Conservation (phyloP, 495 filamentous ascomycete genomes). For the Daldinia loculata region DNA sequence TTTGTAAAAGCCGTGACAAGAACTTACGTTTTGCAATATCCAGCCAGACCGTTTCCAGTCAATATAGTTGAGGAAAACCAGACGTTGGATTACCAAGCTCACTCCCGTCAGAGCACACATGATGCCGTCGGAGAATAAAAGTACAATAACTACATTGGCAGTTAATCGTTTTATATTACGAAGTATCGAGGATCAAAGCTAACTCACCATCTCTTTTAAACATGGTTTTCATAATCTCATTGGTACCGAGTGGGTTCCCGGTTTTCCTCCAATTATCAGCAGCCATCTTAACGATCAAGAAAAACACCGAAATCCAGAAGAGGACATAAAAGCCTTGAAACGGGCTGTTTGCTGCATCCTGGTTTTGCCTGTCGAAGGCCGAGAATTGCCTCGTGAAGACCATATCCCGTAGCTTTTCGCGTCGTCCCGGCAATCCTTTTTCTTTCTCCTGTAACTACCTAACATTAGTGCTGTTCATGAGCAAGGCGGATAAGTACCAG, state of each 20-base stretch:
- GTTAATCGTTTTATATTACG: not conserved
- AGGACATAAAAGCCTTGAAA: constrained; percentile 82
- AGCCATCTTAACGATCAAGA: constrained; percentile 68
- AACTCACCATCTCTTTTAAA: constrained; percentile 62
- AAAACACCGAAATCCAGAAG: constrained; percentile 73
- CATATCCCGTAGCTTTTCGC: constrained; percentile 68
- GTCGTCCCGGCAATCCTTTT: constrained; percentile 31
- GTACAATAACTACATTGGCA: constrained; percentile 57
- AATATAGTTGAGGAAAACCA: constrained; percentile 61
- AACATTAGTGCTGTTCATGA: constrained; percentile 5
- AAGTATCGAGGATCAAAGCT: not conserved
- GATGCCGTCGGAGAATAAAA: constrained; percentile 71
- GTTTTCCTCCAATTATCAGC: constrained; percentile 69
- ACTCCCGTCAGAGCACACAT: constrained; percentile 68
- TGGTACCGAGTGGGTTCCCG: constrained; percentile 69
- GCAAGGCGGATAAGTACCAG: not conserved
- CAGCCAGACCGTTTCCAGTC: constrained; percentile 72
- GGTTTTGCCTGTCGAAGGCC: constrained; percentile 74
- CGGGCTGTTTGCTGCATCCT: constrained; percentile 60
- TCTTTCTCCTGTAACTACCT: constrained; percentile 38
- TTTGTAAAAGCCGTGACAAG: not conserved
- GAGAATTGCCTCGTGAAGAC: constrained; percentile 75
- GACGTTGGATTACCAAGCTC: constrained; percentile 66
- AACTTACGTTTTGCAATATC: constrained; percentile 69
- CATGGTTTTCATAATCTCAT: constrained; percentile 75